Percentiles rank a stretch among this genome's conserved stretches.
Conservation (phyloP, 1,139 yeast species). For the Zygoascus hellenicus region DNA sequence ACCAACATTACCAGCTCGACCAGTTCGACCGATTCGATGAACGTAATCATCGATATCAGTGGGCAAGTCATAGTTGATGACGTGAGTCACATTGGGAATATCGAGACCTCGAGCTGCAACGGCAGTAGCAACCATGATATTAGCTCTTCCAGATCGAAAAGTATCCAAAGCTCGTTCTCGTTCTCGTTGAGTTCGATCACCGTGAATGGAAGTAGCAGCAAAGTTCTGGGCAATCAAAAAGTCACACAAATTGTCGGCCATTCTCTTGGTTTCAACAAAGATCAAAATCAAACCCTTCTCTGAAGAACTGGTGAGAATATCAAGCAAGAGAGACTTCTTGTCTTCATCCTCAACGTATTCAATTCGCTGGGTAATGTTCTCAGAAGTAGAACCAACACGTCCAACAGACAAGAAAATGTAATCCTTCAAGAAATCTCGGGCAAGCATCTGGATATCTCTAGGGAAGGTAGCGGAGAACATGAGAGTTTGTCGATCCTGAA, state of each 20-base stretch:
- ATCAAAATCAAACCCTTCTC: conserved; percentile 80
- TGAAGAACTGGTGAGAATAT: conserved; percentile 67
- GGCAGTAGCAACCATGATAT: conserved; percentile 95
- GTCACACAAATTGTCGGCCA: conserved; percentile 95
- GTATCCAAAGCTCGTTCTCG: conserved; percentile 95
- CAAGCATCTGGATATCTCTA: conserved; percentile 91
- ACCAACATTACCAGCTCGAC: conserved; percentile 99
- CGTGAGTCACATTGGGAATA: conserved; percentile 98
- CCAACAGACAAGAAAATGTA: conserved; percentile 96
- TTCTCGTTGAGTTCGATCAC: conserved; percentile 96
- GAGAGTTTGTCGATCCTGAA: conserved; percentile 85
- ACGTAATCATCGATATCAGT: conserved; percentile 97
- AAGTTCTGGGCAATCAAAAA: conserved; percentile 82
- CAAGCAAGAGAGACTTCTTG: conserved; percentile 86
- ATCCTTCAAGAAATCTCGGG: conserved; percentile 93
- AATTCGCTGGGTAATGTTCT: conserved; percentile 92
- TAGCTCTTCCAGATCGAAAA: conserved; percentile 81
- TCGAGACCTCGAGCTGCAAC: conserved; percentile 99
- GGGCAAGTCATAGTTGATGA: conserved; percentile 94
- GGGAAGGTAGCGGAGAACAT: conserved; percentile 99
- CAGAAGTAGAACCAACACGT: conserved; percentile 96
- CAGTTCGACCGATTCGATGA: conserved; percentile 99
- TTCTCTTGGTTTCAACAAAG: conserved; percentile 96
- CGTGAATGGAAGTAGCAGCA: conserved; percentile 98
- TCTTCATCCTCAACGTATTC: conserved; percentile 93